These are phyloP conservation scores for Chimonanthus salicifolius DNA, from an alignment of 164 flowering plant genomes.

Conservation along the genomic window DNA sequence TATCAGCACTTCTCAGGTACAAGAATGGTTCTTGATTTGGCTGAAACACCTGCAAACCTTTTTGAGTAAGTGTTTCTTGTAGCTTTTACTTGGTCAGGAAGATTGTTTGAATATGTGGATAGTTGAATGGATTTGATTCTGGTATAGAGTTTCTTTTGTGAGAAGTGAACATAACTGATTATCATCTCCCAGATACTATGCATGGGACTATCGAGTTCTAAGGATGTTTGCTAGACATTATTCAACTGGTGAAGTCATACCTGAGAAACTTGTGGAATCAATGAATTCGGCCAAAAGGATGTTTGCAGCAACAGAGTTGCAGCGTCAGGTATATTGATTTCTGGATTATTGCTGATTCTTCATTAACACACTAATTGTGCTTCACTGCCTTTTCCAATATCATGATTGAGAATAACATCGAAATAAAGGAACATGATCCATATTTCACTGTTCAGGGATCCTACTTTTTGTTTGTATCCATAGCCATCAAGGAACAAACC, in stretches of 20 bases:
- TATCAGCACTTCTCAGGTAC: slow-evolving; percentile 98
- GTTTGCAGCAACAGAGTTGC: slow-evolving; percentile 92
- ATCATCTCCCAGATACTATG: slow-evolving; percentile 58
- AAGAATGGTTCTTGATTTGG: slow-evolving; percentile 86
- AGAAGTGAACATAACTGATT: neutral
- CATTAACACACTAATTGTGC: neutral
- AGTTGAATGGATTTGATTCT: neutral
- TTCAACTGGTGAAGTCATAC: slow-evolving; percentile 86
- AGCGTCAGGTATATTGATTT: slow-evolving; percentile 66
- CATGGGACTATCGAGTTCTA: slow-evolving; percentile 91
- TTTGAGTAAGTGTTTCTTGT: slow-evolving; percentile 71
- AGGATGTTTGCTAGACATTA: slow-evolving; percentile 83
- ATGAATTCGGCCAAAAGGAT: slow-evolving; percentile 78
- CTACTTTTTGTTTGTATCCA: too few species aligned
- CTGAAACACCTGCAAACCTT: slow-evolving; percentile 91
- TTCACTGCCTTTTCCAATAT: neutral
- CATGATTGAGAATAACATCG: neutral
- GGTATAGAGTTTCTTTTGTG: too few species aligned
- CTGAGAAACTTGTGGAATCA: slow-evolving; percentile 74
- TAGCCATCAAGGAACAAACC: too few species aligned
- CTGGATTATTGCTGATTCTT: neutral
- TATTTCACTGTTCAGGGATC: neutral
- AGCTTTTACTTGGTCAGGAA: neutral
- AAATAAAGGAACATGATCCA: too few species aligned
- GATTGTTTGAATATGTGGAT: neutral